Conservation (phyloP, 352 stramenopile species). For the Phytophthora fragariaefolia region DNA sequence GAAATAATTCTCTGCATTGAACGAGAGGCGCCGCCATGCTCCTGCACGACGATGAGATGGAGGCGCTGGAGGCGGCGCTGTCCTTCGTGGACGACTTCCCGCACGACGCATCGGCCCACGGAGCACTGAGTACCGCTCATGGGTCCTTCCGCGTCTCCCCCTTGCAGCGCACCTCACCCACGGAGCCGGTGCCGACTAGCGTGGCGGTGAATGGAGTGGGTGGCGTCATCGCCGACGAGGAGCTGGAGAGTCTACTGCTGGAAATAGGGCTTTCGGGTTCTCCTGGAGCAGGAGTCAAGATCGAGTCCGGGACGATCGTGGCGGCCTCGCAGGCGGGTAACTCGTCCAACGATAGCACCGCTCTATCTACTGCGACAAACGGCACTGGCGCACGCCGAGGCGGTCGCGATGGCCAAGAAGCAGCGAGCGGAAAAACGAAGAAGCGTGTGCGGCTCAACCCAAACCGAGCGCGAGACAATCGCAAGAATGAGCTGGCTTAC, state of each 20-base stretch:
- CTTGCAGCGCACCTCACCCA: not conserved
- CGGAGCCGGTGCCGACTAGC: not conserved
- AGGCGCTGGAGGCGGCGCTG: slow-evolving; percentile 46
- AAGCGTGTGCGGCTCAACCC: slow-evolving; percentile 40
- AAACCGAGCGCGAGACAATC: slow-evolving; percentile 47
- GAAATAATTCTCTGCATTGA: not conserved
- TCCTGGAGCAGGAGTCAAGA: slow-evolving; percentile 7
- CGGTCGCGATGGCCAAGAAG: slow-evolving; percentile 1
- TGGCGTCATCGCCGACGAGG: slow-evolving; percentile 31
- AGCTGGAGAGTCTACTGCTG: slow-evolving; percentile 40
- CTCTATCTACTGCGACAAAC: not conserved
- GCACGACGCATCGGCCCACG: slow-evolving; percentile 12
- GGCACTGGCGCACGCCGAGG: slow-evolving; percentile 4
- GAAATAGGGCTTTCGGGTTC: slow-evolving; percentile 33
- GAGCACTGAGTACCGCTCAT: not conserved
- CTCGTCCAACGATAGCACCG: slow-evolving; percentile 1
- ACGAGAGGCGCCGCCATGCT: slow-evolving; percentile 23
- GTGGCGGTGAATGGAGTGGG: slow-evolving; percentile 16
- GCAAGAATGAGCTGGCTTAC: slow-evolving; percentile 49
- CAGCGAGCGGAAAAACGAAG: slow-evolving; percentile 28
- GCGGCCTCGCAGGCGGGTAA: not conserved
- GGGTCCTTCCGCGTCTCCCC: not conserved
- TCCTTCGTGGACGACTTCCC: slow-evolving; percentile 42
- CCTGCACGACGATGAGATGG: slow-evolving; percentile 44
- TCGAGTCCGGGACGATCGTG: not conserved